Evolutionary conservation across 441 rosid genomes (phyloP).

Genomic region (Arabidopsis hybrid): DNA sequence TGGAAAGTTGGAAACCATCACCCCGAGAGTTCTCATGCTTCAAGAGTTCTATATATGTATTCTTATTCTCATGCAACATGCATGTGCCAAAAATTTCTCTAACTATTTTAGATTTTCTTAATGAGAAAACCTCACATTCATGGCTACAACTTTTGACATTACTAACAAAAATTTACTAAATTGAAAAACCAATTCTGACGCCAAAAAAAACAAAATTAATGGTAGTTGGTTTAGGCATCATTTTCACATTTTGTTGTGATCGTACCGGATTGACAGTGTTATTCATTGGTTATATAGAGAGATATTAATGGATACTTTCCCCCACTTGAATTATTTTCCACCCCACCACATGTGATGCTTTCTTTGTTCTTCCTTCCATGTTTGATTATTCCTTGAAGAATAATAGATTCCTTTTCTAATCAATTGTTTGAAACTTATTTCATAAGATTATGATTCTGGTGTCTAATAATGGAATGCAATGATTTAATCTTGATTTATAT

Average conservation of each 20-base stretch:
- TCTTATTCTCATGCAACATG: not conserved
- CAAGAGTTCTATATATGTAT: not conserved
- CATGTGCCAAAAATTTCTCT: not conserved
- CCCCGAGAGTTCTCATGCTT: not conserved
- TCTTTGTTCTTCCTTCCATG: slow-evolving; percentile 34
- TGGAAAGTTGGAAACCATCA: not conserved
- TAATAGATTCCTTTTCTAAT: slow-evolving; percentile 19
- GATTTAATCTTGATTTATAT: not conserved
- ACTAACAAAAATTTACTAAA: not conserved
- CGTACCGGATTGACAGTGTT: slow-evolving; percentile 1
- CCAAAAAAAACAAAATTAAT: not conserved
- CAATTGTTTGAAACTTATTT: not conserved
- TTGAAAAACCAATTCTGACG: not conserved
- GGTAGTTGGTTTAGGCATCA: not conserved
- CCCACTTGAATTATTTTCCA: slow-evolving; percentile 33
- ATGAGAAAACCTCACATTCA: not conserved
- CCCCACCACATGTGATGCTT: slow-evolving; percentile 45
- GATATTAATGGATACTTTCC: slow-evolving; percentile 9
- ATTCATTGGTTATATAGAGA: slow-evolving; percentile 13
- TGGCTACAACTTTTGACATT: not conserved
- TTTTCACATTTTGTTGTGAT: not conserved
- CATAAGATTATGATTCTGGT: slow-evolving; percentile 1
- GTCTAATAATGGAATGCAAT: slow-evolving; percentile 6
- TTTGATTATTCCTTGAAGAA: slow-evolving; percentile 35
- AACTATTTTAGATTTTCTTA: not conserved